Evolutionary conservation across 305 asterid species (phyloP), one percentile per base, ranked within the genome.

Genomic region (Fraxinus ornus): DNA sequence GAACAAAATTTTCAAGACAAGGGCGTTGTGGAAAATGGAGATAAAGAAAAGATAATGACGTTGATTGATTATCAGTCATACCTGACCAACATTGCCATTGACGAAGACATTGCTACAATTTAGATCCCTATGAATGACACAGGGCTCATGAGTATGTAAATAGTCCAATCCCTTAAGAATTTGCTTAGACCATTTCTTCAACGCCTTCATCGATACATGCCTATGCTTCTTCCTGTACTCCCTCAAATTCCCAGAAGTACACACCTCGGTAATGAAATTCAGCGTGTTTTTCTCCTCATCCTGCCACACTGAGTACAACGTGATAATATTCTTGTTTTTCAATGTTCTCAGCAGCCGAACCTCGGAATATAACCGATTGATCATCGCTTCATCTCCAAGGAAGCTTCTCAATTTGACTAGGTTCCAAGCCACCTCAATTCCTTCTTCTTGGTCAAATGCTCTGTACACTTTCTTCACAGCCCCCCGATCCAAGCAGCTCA

Each of bases 81-180:
- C 95, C 93, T 92, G 94, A 17, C n/a, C n/a, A n/a, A n/a, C n/a
- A n/a, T n/a, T n/a, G n/a, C 98, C 98, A 89, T 94, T 94, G 83
- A 94, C 90, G 90, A 94, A 94, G 70, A 94, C 83, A 78, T 94
- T 94, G 89, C 98, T 94, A 81, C 95, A 90, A 76, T 94, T 94
- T 81, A 94, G 94, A 89, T 94, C 97, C 81, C 97, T 86, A n/a
- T 92, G 97, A 36, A 94, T 92, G 24, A 94, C 77, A 36, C 97
- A 94, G 0, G 97, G 98, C 37, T 91, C 93, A 64, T 91, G 92
- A 76, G 91, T 90, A 66, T 94, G 98, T 87, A 94, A 80, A 88
- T 94, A 91, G 24, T 91, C 88, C 92, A 94, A 80, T 13, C 97
- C 97, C 86, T 87, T 92, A 28, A 94, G 94, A 17, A 94, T 94